Base-by-base conservation (phyloP, 2,329 filamentous ascomycete species). In the Clathrospora elynae region DNA sequence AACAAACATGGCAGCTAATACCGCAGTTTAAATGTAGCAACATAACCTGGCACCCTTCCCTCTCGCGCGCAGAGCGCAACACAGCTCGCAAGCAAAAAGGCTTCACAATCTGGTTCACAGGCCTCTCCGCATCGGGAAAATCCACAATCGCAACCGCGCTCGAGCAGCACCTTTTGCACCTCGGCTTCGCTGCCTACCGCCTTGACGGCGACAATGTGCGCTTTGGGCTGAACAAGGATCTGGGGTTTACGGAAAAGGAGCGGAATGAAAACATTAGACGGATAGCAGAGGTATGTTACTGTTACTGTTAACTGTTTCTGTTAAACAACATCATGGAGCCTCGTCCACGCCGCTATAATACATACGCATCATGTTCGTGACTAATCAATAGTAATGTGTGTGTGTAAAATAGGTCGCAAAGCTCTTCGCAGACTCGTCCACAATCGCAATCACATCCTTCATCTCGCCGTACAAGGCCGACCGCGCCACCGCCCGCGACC, bases 141-240 rank as follows among this genome's bases (percentile, higher is more conserved):
- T 96, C 92, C 37, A 99, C 93, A 45, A 89, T 99, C 51, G 93
- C 93, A 41, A 95, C 90, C 2, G 93, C 93, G 11, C 87, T 99
- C 26, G 93, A 99, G 79, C 92, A 96, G 77, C 90, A 96, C 73
- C 85, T 99, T 22, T 83, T 99, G 42, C 90, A 95, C 71, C 80
- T 89, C 8, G 87, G 86, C 29, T 77, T 93, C 36, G 78, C 86
- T 42, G 88, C 91, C 48, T 99, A 99, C 81, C 85, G 93, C 38
- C 85, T 99, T 19, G 93, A 99, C 74, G 93, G 92, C 65, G 93
- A 99, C 81, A 99, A 99, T 75, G 87, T 99, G 57, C 92, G 93
- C 49, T 96, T 97, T 76, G 93, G 93, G 11, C 81, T 99, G 58
- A 99, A 97, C 83, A 95, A 95, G 75, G 92, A 97, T 76, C 82